Evolutionary conservation across 345 rosid genomes (phyloP).

Genomic region (Clarkia xantiana): DNA sequence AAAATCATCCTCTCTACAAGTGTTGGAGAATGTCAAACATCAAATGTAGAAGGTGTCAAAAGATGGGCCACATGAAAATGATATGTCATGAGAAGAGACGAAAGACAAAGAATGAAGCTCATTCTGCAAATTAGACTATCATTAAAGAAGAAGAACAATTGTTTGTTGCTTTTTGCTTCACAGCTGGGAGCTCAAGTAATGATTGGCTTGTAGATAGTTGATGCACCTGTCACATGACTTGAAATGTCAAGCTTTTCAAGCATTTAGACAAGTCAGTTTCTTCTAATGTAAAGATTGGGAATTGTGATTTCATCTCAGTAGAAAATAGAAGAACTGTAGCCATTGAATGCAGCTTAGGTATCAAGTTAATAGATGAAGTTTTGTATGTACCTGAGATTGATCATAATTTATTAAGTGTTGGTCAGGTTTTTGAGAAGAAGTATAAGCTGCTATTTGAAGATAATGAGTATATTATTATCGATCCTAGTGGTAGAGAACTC

Average conservation of each 20-base stretch:
- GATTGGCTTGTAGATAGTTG: slow-evolving; percentile 7
- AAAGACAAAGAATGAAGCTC: neutral
- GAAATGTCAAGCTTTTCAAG: neutral
- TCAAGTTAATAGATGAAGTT: slow-evolving; percentile 5
- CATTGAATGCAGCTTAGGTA: neutral
- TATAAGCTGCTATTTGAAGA: slow-evolving; percentile 6
- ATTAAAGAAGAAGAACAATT: neutral
- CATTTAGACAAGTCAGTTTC: neutral
- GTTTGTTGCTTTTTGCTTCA: neutral
- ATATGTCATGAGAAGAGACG: neutral
- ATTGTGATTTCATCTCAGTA: neutral
- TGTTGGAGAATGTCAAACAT: too few relatives aligned
- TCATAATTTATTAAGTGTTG: slow-evolving; percentile 12
- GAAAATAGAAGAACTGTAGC: neutral
- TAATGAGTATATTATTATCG: neutral
- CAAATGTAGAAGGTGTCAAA: neutral
- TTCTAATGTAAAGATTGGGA: slow-evolving; percentile 5
- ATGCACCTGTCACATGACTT: slow-evolving; percentile 7
- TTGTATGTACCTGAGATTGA: slow-evolving; percentile 2
- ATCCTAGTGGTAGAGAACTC: neutral
- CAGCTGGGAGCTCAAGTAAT: neutral
- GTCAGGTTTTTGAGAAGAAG: slow-evolving; percentile 1
- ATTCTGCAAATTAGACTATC: neutral
- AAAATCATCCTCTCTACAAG: too few relatives aligned
- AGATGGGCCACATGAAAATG: neutral